Conservation (phyloP, 2,329 filamentous ascomycete species). For the Laburnicola sp. region DNA sequence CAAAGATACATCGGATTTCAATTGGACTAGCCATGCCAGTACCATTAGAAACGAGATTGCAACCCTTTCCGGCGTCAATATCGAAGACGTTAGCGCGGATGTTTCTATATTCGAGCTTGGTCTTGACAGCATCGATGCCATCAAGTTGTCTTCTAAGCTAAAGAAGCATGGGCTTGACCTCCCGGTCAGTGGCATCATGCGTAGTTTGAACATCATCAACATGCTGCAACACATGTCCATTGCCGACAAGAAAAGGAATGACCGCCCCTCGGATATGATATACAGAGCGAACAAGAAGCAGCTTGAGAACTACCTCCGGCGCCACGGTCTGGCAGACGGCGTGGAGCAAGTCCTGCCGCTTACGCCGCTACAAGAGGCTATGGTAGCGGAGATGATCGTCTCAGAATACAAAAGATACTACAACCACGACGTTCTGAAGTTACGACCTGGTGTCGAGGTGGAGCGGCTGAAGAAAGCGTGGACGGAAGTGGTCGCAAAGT, state of each 20-base stretch:
- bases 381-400: constrained; percentile 78
- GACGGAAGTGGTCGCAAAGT: constrained; percentile 59
- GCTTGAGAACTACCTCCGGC: constrained; percentile 48
- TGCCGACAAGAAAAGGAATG: not conserved
- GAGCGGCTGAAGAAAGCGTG: constrained; percentile 64
- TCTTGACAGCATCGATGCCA: constrained; percentile 88
- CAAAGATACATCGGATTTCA: constrained; percentile 46
- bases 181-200: constrained; percentile 77
- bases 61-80: constrained; percentile 59
- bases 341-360: constrained; percentile 69
- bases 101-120: constrained; percentile 79
- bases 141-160: constrained; percentile 77
- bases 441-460: constrained; percentile 60
- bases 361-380: constrained; percentile 83
- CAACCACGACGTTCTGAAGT: constrained; percentile 75
- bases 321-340: constrained; percentile 40
- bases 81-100: constrained; percentile 56
- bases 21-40: constrained; percentile 61
- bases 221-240: constrained; percentile 53
- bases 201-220: constrained; percentile 65
- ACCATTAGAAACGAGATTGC: constrained; percentile 66
- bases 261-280: constrained; percentile 13
- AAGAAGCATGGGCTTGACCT: constrained; percentile 63
- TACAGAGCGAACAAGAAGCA: constrained; percentile 25
- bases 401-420: constrained; percentile 78